These are phyloP conservation scores for Paramecium caudatum DNA, from an alignment of 73 alveolate genomes.

Conservation along the genomic window DNA sequence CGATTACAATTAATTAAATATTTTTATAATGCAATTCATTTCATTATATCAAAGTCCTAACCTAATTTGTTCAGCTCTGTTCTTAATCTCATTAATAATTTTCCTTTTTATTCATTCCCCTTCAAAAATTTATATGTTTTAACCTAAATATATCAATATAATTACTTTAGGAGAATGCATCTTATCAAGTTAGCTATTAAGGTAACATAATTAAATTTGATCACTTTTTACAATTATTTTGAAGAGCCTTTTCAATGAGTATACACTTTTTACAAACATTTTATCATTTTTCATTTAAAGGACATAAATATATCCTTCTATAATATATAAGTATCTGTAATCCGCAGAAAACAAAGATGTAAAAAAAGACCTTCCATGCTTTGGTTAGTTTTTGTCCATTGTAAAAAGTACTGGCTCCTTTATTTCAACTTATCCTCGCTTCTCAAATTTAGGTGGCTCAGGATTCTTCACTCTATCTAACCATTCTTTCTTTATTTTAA, in stretches of 20 bases:
- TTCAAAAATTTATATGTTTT: conserved; percentile 44
- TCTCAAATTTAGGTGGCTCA: neutral
- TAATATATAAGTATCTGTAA: conserved; percentile 38
- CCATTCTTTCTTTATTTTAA: conserved; percentile 53
- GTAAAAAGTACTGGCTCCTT: conserved; percentile 55
- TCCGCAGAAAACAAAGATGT: conserved; percentile 26
- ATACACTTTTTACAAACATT: neutral
- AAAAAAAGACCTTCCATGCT: conserved; percentile 62
- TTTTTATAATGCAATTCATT: conserved; percentile 14
- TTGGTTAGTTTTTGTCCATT: conserved; percentile 26
- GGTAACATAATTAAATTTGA: conserved; percentile 7
- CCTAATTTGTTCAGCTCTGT: conserved; percentile 56
- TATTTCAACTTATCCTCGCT: neutral
- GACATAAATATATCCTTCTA: conserved; percentile 40
- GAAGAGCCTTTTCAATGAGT: neutral
- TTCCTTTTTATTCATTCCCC: conserved; percentile 13
- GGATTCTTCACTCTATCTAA: conserved; percentile 11
- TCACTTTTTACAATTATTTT: conserved; percentile 15
- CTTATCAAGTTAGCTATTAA: conserved; percentile 39
- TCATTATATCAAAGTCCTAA: conserved; percentile 46
- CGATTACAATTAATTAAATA: conserved; percentile 43
- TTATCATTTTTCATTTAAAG: conserved; percentile 21
- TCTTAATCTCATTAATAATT: conserved; percentile 46
- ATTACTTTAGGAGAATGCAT: conserved; percentile 6
- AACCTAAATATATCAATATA: conserved; percentile 1